Evolutionary conservation across 2,329 filamentous ascomycete genomes (phyloP), one percentile per base, ranked within the genome.

Genomic region (Apiospora rasikravindrae): DNA sequence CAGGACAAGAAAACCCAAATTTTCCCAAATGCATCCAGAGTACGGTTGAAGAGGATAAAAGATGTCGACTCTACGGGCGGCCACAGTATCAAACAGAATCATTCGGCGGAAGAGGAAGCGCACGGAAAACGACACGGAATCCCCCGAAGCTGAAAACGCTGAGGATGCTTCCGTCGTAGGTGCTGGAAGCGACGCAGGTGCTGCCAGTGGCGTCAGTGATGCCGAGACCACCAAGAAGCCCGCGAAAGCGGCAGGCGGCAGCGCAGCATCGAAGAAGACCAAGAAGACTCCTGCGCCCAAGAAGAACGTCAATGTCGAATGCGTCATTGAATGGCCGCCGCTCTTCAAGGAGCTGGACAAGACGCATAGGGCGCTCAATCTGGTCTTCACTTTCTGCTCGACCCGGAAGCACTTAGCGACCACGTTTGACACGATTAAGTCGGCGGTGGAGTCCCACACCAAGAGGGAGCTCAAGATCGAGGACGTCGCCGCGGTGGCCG

Each of bases 301-400:
- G 57, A 68, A 68, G n/a, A 75, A 72, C 29, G 16, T 73, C 16
- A 51, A 73, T 13, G 76, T 80, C n/a, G 75, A 80, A 11, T 84
- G 84, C 71, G 73, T 78, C 33, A 82, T 85, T 40, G 83, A 84
- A 68, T 98, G 96, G 95, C 95, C 95, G 0, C 87, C 89, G 1
- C 86, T 88, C 66, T 94, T 98, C 81, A 92, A 90, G 71, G 85
- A 86, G 57, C 87, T 98, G 11, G 90, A 92, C 37, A 91, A 92
- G 80, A 93, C 92, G 0, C 93, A 98, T 80, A 89, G 91, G 73
- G 96, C 96, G 1, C 84, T 99, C 73, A 99, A 98, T 77, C 84
- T 98, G 1, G 94, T 98, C 0, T 98, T 94, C 77, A 98, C 96
- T 0, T 98, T 99, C 80, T 97, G 94, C 84, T 96, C 92, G 80